Base-by-base conservation (phyloP, 2,329 filamentous ascomycete species). In the Monosporascus sp. region DNA sequence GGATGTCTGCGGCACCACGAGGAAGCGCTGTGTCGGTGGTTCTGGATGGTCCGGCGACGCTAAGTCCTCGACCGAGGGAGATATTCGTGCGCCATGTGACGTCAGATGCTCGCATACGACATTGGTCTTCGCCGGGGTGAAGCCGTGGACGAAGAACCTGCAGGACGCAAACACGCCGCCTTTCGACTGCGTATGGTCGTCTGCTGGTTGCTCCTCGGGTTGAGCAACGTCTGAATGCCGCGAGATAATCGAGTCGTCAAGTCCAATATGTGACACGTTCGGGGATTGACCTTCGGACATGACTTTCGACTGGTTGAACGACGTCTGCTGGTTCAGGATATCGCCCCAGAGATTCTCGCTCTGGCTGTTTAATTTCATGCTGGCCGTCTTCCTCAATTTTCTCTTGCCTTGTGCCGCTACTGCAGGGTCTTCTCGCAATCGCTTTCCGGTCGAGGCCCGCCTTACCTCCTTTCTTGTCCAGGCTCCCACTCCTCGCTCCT, bases 321-420 rank as follows among this genome's bases (percentile, higher is more conserved):
- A 61, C 5, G 69, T 67, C 37, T 69, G 62, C 53, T 73, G 68
- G 52, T 84, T 84, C 24, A 94, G 81, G 55, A 99, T 95, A 63
- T 95, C 90, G 5, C 87, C 87, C 93, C 93, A 97, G n/a, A 97
- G 80, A 27, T 84, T 85, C 62, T 92, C 85, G 60, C 86, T 87
- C 64, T 97, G 91, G 49, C 80, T 88, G 54, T 81, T 86, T 34
- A 97, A 75, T 68, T 91, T 93, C 66, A 87, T 85, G 69, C 92
- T 97, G 22, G 92, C 89, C 6, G 90, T 91, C 64, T 92, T 88
- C 60, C 94, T 85, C 60, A 99, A 73, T 73, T 97, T 97, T 60
- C 91, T 83, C 57, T 84, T 83, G 5, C 87, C 85, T 8, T 81
- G 79, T 41, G 85, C 81, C 3, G 68, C 64, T 19, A 41, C 38